Percentiles rank a stretch among this genome's conserved stretches.
phyloP scores from a whole-genome alignment of 331 rosid species.

The Arachis monticola region DNA sequence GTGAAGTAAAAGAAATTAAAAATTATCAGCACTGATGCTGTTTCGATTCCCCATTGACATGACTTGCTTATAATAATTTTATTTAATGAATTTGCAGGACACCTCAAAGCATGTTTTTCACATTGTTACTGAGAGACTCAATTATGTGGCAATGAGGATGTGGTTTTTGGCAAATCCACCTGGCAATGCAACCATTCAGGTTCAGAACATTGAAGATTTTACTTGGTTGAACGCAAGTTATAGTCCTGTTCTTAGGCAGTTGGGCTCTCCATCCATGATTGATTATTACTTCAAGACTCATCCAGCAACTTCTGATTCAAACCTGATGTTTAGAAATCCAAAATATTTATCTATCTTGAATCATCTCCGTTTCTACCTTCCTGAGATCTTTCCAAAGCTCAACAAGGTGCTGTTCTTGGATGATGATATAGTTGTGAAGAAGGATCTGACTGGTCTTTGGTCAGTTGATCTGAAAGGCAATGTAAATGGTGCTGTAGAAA shows the following conservation, averaged over 20 bases:
- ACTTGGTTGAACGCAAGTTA: constrained; percentile 96
- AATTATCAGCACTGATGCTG: neutral
- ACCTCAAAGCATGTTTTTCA: constrained; percentile 90
- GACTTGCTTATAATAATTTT: constrained; percentile 28
- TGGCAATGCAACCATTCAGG: constrained; percentile 79
- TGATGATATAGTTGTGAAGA: constrained; percentile 93
- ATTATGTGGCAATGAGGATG: constrained; percentile 97
- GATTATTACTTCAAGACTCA: constrained; percentile 93
- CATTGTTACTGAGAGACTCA: constrained; percentile 89
- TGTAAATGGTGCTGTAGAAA: constrained; percentile 98
- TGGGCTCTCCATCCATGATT: constrained; percentile 89
- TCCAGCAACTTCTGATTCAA: constrained; percentile 81
- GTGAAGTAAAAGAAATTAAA: neutral
- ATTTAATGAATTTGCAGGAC: constrained; percentile 59
- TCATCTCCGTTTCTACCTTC: constrained; percentile 97
- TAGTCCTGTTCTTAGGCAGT: constrained; percentile 95
- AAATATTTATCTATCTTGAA: constrained; percentile 94
- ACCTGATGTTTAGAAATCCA: constrained; percentile 90
- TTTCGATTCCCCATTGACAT: constrained; percentile 27
- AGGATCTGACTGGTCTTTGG: constrained; percentile 91
- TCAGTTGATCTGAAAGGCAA: constrained; percentile 82
- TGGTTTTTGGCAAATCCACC: constrained; percentile 94
- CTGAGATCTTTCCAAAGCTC: constrained; percentile 92
- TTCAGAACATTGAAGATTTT: constrained; percentile 88
- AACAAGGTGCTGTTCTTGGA: constrained; percentile 89